Base-by-base conservation (phyloP, 176 grass and related monocot genomes). In the Oryza punctata region DNA sequence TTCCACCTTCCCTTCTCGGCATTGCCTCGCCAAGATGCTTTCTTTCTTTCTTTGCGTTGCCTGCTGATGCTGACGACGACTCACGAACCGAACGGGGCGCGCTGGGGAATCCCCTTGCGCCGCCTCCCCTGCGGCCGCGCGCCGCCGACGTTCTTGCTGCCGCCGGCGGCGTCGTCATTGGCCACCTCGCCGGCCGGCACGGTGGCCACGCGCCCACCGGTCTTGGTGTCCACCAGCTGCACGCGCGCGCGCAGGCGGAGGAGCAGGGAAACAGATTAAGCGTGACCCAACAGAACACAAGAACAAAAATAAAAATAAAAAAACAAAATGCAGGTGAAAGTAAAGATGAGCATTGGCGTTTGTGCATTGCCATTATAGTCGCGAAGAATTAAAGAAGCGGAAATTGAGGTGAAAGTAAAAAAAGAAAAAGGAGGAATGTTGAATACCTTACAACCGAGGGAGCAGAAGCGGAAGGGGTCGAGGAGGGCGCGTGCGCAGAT, bases 401-500 rank as follows among this genome's bases (percentile, higher is more conserved):
- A 35, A 35, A 35, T 6, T 35, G 33, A 35, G 33, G 33, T 6
- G 33, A 37, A 37, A 35, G 33, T n/a, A n/a, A n/a, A n/a, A 35
- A 35, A 35, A 37, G 6, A 37, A 37, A 37, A 37, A 37, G 35
- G 32, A 33, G 0, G 30, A 32, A 32, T 32, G 3, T n/a, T n/a
- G n/a, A n/a, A 5, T 35, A 41, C 94, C 94, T 97, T 97, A 87
- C 94, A 97, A 63, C 94, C 91, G 32, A 97, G 94, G 43, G 94
- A 97, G 84, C 94, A 97, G 89, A 97, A 97, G 13, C 91, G 89
- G 65, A 97, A 97, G 1, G 96, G 92, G 89, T 98, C 93, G 80
- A 93, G 93, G 65, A 95, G 93, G 40, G 93, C 85, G 66, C 93
- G 85, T 1, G 75, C 79, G 67, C 93, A 95, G 90, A 95, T 95